Conservation (phyloP, 2,329 filamentous ascomycete genomes). For the Scleromitrula shiraiana region DNA sequence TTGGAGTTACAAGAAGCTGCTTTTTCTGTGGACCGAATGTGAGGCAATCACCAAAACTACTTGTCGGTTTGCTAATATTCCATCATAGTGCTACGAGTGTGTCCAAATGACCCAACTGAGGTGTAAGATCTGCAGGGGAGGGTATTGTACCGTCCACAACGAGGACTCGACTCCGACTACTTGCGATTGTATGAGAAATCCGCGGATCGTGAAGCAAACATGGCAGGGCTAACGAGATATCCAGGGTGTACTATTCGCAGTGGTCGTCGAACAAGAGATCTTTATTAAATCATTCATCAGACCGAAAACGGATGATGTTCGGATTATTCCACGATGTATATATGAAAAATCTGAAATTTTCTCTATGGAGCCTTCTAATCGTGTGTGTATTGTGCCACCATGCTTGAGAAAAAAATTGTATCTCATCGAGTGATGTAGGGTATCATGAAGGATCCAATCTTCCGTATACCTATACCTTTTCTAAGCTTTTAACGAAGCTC, state of each 20-base stretch:
- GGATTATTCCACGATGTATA: too few species aligned
- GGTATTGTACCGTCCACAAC: constrained; percentile 79
- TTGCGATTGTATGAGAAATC: constrained; percentile 28
- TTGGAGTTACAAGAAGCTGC: constrained; percentile 60
- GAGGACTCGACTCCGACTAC: constrained; percentile 64
- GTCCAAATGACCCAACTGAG: constrained; percentile 61
- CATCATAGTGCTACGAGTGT: constrained; percentile 62
- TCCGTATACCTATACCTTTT: too few species aligned
- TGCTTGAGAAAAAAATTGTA: too few species aligned
- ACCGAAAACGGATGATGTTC: background rate
- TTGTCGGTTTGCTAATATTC: constrained; percentile 25
- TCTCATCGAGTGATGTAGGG: too few species aligned
- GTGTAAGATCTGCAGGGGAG: constrained; percentile 66
- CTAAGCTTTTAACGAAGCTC: too few species aligned
- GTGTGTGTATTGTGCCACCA: too few species aligned
- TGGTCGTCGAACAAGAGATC: constrained; percentile 22
- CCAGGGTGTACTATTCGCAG: constrained; percentile 14
- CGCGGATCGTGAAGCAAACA: background rate
- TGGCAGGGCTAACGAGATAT: constrained; percentile 2
- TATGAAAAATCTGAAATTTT: too few species aligned
- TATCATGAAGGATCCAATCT: too few species aligned
- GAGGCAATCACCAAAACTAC: constrained; percentile 17
- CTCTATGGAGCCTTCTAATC: too few species aligned
- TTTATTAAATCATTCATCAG: constrained; percentile 18
- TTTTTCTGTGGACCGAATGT: constrained; percentile 82